A percentile compares a stretch with the other conserved stretches of the same genome.
These are phyloP conservation scores for Skeletonema potamos DNA, from an alignment of 108 stramenopile genomes.

Conservation along the genomic window DNA sequence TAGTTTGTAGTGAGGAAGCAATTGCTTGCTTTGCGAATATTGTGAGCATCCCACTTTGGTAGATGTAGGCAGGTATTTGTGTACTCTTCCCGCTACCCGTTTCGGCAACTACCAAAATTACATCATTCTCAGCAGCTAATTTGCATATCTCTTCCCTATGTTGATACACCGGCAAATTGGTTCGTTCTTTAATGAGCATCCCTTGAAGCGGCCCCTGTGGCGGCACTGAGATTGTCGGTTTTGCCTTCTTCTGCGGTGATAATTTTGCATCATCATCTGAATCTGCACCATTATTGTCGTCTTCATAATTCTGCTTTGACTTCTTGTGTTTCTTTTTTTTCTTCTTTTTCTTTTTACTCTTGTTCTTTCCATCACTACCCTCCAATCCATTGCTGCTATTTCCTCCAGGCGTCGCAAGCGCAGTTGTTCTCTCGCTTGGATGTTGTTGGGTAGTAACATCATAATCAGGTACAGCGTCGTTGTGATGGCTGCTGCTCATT, in stretches of 20 bases:
- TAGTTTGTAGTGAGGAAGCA: slow-evolving; percentile 1
- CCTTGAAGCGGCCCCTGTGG: slow-evolving; percentile 51
- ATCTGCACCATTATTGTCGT: not conserved
- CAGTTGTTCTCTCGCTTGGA: not conserved
- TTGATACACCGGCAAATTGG: slow-evolving; percentile 69
- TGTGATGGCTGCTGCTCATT: not conserved
- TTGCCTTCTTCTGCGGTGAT: slow-evolving; percentile 50
- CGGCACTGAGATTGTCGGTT: slow-evolving; percentile 45
- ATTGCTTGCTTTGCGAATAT: not conserved
- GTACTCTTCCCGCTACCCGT: slow-evolving; percentile 86
- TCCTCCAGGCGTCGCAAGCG: not conserved
- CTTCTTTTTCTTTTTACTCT: slow-evolving; percentile 26
- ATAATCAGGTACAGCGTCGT: not conserved
- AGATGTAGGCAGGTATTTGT: slow-evolving; percentile 79
- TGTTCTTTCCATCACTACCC: slow-evolving; percentile 10
- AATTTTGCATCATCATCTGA: slow-evolving; percentile 7
- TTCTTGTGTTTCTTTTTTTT: slow-evolving; percentile 11
- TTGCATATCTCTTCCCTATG: slow-evolving; percentile 54
- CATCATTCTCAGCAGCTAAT: slow-evolving; percentile 51
- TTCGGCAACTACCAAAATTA: slow-evolving; percentile 72
- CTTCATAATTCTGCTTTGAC: not conserved
- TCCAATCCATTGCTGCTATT: not conserved
- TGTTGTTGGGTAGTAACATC: not conserved
- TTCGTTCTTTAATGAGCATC: slow-evolving; percentile 39
- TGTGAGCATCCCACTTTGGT: slow-evolving; percentile 49